A percentile compares a stretch with the other conserved stretches of the same genome.
These are phyloP conservation scores for Fraxinus paxiana DNA, from an alignment of 305 asterid species.

Conservation along the genomic window DNA sequence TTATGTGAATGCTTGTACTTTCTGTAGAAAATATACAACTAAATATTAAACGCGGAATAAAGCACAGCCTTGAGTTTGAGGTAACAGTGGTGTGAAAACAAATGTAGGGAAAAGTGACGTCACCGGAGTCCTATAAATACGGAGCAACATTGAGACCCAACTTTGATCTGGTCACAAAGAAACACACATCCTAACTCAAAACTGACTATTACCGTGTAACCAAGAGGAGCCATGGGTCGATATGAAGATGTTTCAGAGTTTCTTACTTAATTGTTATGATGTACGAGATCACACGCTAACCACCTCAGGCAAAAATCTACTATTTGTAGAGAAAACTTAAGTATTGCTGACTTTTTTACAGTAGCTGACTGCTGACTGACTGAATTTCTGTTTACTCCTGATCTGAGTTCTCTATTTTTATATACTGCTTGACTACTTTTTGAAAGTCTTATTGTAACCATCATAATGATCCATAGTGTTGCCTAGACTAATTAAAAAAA, in stretches of 20 bases:
- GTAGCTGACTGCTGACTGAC: background rate
- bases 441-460: background rate
- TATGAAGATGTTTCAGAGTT: background rate
- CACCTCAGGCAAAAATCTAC: background rate
- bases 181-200: background rate
- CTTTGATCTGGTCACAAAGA: background rate
- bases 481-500: background rate
- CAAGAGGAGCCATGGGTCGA: background rate
- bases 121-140: background rate
- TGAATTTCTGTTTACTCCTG: background rate
- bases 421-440: background rate
- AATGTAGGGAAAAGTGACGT: background rate
- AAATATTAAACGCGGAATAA: background rate
- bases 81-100: background rate
- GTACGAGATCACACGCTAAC: background rate
- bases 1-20: background rate
- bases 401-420: background rate
- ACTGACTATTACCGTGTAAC: background rate
- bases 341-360: background rate
- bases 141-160: background rate
- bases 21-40: constrained; percentile 12
- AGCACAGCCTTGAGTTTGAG: background rate
- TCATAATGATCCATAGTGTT: background rate
- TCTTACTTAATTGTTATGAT: background rate
- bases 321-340: background rate